phyloP scores from a whole-genome alignment of 2,329 filamentous ascomycete species.

The Ascochyta viciae-villosae region DNA sequence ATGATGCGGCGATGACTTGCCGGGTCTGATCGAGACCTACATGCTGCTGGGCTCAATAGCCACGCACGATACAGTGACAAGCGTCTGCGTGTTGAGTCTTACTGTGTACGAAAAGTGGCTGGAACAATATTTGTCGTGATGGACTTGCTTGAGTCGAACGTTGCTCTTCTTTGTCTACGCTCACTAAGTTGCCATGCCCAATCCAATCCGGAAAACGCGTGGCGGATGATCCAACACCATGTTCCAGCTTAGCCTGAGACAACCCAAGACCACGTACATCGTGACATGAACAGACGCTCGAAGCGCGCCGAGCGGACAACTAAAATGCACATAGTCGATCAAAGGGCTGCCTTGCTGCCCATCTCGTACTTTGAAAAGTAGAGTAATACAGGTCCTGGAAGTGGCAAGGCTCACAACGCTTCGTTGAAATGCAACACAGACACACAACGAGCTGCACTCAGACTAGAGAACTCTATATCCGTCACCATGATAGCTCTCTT shows the following conservation, averaged over 20 bases:
- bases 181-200: background rate
- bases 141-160: background rate
- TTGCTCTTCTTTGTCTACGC: background rate
- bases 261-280: background rate
- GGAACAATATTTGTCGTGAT: background rate
- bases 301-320: background rate
- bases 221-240: background rate
- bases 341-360: background rate
- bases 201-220: background rate
- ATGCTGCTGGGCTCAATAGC: background rate
- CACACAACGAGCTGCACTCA: background rate
- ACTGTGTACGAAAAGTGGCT: background rate
- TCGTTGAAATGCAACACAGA: background rate
- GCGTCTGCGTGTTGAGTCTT: background rate
- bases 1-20: background rate
- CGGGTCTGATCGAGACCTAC: background rate
- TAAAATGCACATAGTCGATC: background rate
- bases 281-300: background rate
- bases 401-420: background rate
- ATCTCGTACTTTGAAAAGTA: no score
- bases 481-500: conserved; percentile 7
- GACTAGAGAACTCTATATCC: background rate
- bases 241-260: background rate
- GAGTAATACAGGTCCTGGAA: background rate
- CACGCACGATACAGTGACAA: background rate